Percentiles rank a stretch among this genome's conserved stretches.
These are phyloP conservation scores for Candolleomyces eurysporus DNA, from an alignment of 768 basidiomycete species.

Conservation along the genomic window DNA sequence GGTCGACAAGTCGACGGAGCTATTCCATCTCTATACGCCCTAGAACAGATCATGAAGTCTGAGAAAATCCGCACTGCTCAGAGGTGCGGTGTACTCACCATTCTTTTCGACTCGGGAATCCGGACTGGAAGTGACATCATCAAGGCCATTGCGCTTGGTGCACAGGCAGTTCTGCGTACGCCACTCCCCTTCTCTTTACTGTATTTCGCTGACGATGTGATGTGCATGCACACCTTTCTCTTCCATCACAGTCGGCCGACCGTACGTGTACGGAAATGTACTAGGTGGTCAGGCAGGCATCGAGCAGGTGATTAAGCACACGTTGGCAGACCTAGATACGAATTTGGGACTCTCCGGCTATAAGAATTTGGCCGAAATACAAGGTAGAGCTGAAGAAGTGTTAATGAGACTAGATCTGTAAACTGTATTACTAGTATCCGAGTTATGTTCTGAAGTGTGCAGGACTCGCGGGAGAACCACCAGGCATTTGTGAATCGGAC, in stretches of 20 bases:
- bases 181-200: slow-evolving; percentile 11
- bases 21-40: slow-evolving; percentile 68
- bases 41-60: slow-evolving; percentile 67
- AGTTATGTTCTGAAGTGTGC: no score
- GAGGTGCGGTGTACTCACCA: slow-evolving; percentile 54
- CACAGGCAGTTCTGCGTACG: slow-evolving; percentile 75
- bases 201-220: not conserved
- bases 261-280: slow-evolving; percentile 71
- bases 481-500: no score
- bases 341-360: slow-evolving; percentile 65
- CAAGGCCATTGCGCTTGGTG: slow-evolving; percentile 84
- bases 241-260: slow-evolving; percentile 57
- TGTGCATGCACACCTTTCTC: slow-evolving; percentile 1
- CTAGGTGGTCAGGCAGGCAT: slow-evolving; percentile 72
- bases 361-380: slow-evolving; percentile 55
- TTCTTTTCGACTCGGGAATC: slow-evolving; percentile 81
- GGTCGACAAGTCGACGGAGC: slow-evolving; percentile 79
- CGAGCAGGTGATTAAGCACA: slow-evolving; percentile 67
- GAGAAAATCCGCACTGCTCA: slow-evolving; percentile 57
- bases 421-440: no score
- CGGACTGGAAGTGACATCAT: slow-evolving; percentile 81
- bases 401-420: slow-evolving; percentile 39
- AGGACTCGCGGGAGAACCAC: no score
- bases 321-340: slow-evolving; percentile 66
- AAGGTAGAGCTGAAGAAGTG: slow-evolving; percentile 54